phyloP scores from a whole-genome alignment of 2,329 filamentous ascomycete species.

The Ascochyta koolunga region DNA sequence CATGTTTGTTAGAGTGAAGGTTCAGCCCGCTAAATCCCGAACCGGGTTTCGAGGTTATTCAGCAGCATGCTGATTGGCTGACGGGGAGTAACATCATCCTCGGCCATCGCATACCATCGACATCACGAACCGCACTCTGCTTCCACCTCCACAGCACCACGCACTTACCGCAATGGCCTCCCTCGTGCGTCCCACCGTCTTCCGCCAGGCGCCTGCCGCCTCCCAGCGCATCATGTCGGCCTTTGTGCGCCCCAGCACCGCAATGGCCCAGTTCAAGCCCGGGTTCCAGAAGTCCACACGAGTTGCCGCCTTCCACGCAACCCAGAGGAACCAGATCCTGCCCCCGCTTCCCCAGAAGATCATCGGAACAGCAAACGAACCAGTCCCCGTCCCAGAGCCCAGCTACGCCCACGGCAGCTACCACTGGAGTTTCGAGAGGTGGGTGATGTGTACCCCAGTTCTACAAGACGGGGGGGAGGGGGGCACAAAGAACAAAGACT shows the following conservation, averaged over 20 bases:
- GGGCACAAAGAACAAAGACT: too few relatives aligned
- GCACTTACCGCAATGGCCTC: slow-evolving; percentile 56
- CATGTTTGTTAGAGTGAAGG: neutral
- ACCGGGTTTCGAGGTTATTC: neutral
- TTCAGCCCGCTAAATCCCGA: neutral
- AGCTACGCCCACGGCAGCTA: slow-evolving; percentile 88
- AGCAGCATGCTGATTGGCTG: slow-evolving; percentile 7
- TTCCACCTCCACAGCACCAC: slow-evolving; percentile 3
- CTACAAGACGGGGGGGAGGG: too few relatives aligned
- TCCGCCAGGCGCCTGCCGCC: slow-evolving; percentile 54
- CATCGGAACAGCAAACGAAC: slow-evolving; percentile 74
- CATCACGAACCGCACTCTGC: slow-evolving; percentile 7
- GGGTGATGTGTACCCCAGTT: slow-evolving; percentile 14
- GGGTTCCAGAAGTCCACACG: slow-evolving; percentile 53
- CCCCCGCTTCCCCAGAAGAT: slow-evolving; percentile 87
- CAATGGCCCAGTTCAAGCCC: slow-evolving; percentile 46
- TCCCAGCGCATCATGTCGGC: slow-evolving; percentile 54
- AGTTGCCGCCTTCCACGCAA: slow-evolving; percentile 86
- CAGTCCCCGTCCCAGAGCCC: slow-evolving; percentile 73
- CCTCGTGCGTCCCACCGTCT: slow-evolving; percentile 56
- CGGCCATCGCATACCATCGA: slow-evolving; percentile 14
- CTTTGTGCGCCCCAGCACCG: slow-evolving; percentile 45
- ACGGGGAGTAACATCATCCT: slow-evolving; percentile 5
- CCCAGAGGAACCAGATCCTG: slow-evolving; percentile 74
- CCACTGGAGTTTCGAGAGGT: slow-evolving; percentile 96